Percentiles rank a stretch among this genome's conserved stretches.
These are phyloP conservation scores for Peterozyma xylosa DNA, from an alignment of 805 yeast genomes.

Conservation along the genomic window DNA sequence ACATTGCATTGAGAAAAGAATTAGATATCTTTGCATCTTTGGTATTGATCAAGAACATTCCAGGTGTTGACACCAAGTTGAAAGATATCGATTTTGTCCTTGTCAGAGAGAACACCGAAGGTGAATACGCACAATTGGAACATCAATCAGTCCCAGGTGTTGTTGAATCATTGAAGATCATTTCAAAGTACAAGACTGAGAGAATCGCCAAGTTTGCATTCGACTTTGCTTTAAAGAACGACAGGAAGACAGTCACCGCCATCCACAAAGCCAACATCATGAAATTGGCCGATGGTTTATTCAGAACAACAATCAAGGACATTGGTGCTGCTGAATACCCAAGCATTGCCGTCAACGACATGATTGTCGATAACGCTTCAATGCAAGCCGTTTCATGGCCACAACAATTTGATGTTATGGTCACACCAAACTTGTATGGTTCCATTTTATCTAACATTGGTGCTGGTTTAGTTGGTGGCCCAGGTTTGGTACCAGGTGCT, in stretches of 20 bases:
- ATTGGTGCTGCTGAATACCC: conserved; percentile 84
- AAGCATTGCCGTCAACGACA: conserved; percentile 74
- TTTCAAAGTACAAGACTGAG: conserved; percentile 92
- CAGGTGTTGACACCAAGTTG: conserved; percentile 88
- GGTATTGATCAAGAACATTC: conserved; percentile 87
- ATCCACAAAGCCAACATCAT: conserved; percentile 98
- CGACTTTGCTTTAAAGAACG: conserved; percentile 88
- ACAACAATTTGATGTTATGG: conserved; percentile 96
- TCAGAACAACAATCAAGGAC: conserved; percentile 87
- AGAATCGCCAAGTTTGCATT: conserved; percentile 96
- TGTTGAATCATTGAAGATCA: conserved; percentile 92
- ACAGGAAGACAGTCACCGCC: conserved; percentile 89
- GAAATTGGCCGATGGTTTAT: conserved; percentile 97
- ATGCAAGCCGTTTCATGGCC: conserved; percentile 99
- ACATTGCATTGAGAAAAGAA: conserved; percentile 95
- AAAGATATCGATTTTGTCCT: conserved; percentile 86
- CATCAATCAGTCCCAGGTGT: conserved; percentile 97
- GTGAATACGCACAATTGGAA: conserved; percentile 97
- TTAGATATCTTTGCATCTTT: conserved; percentile 92
- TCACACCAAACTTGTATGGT: conserved; percentile 97
- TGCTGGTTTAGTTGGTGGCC: conserved; percentile 95
- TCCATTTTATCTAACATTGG: conserved; percentile 96
- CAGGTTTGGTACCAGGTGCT: conserved; percentile 98
- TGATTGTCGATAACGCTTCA: conserved; percentile 97
- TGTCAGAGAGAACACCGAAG: conserved; percentile 98